Evolutionary conservation across 73 alveolate species (phyloP).

Genomic region (Stentor coeruleus): DNA sequence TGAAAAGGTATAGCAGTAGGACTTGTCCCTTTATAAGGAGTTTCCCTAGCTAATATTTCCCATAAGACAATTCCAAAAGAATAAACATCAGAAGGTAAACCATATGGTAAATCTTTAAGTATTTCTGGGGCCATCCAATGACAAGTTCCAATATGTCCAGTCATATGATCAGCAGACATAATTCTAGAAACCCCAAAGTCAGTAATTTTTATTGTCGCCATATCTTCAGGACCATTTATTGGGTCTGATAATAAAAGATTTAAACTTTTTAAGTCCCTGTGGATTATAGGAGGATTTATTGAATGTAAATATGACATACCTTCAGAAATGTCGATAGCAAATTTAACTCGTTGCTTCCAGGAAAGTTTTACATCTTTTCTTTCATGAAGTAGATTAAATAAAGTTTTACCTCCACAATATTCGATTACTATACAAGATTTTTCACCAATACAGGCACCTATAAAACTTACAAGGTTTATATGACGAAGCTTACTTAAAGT

Average conservation of each 20-base stretch:
- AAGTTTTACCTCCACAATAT: constrained; percentile 61
- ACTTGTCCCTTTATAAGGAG: constrained; percentile 44
- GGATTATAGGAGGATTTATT: constrained; percentile 68
- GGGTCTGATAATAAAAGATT: constrained; percentile 65
- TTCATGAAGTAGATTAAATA: constrained; percentile 49
- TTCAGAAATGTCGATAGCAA: constrained; percentile 49
- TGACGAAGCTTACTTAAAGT: constrained; percentile 46
- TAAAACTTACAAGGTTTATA: constrained; percentile 54
- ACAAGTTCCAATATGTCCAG: constrained; percentile 45
- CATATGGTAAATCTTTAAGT: constrained; percentile 32
- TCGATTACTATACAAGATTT: constrained; percentile 60
- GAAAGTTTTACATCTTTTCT: constrained; percentile 43
- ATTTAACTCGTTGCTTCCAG: constrained; percentile 48
- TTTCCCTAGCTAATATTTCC: constrained; percentile 52
- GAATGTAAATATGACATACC: constrained; percentile 68
- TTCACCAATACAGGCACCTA: constrained; percentile 68
- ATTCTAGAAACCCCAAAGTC: constrained; percentile 88
- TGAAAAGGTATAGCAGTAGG: not conserved
- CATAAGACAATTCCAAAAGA: constrained; percentile 65
- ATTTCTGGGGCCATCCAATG: constrained; percentile 85
- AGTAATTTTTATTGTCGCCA: constrained; percentile 65
- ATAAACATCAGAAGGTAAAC: constrained; percentile 59
- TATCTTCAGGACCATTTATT: constrained; percentile 51
- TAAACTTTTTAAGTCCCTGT: constrained; percentile 62
- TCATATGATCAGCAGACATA: constrained; percentile 40